phyloP scores from a whole-genome alignment of 2,329 filamentous ascomycete species.

The Dactylonectria macrodidyma region DNA sequence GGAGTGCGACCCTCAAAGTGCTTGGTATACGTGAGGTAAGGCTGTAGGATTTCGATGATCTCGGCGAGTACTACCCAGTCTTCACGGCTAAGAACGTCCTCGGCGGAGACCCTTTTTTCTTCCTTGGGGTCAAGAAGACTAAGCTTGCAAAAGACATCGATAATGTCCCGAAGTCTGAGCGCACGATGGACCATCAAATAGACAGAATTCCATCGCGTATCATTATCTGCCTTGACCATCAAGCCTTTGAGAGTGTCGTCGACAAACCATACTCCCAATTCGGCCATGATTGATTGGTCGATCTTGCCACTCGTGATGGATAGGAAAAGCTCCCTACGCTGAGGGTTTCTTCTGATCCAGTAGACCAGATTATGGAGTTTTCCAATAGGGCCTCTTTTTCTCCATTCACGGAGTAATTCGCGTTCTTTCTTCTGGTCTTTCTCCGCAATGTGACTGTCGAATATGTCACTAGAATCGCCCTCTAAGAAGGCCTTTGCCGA shows the following conservation, averaged over 20 bases:
- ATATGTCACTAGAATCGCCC: not conserved
- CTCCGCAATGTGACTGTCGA: not conserved
- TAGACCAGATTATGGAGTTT: not conserved
- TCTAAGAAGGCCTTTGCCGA: not conserved
- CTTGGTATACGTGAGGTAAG: not conserved
- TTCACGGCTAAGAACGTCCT: not conserved
- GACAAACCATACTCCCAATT: not conserved
- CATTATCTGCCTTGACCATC: slow-evolving; percentile 5
- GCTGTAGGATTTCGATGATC: not conserved
- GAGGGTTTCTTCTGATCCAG: slow-evolving; percentile 6
- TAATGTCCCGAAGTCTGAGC: not conserved
- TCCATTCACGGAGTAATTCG: not conserved
- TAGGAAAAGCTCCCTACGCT: not conserved
- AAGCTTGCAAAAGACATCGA: not conserved
- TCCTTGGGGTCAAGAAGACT: not conserved
- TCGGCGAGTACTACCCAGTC: slow-evolving; percentile 1
- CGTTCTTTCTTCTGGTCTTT: not conserved
- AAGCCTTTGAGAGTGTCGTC: not conserved
- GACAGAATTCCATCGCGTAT: slow-evolving; percentile 7
- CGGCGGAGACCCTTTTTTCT: not conserved
- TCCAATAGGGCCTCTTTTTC: not conserved
- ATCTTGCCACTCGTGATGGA: not conserved
- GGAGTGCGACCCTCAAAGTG: not conserved
- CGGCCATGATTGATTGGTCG: not conserved
- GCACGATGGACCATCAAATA: not conserved